Evolutionary conservation across 768 basidiomycete genomes (phyloP).

Genomic region (Mycena latifolia): DNA sequence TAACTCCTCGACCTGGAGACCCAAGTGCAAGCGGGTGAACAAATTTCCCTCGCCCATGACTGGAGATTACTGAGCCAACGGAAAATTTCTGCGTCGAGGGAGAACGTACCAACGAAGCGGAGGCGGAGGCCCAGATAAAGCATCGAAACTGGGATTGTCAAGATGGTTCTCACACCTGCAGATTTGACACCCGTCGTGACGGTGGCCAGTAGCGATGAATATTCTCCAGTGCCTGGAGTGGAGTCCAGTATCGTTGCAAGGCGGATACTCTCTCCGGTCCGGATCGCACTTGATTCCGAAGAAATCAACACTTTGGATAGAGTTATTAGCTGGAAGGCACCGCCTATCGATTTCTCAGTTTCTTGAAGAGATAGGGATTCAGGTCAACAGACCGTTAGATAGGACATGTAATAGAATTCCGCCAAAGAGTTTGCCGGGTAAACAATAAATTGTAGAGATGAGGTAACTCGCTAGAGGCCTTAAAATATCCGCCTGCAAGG

Average conservation of each 20-base stretch:
- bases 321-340: constrained; percentile 6
- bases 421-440: neutral
- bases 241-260: constrained; percentile 6
- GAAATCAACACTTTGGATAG: constrained; percentile 2
- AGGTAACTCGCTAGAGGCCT: constrained; percentile 2
- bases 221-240: constrained; percentile 9
- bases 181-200: constrained; percentile 3
- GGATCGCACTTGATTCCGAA: no score
- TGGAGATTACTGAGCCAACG: neutral
- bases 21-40: neutral
- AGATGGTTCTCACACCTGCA: constrained; percentile 2
- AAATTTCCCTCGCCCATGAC: neutral
- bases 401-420: constrained; percentile 13
- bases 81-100: neutral
- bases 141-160: constrained; percentile 5
- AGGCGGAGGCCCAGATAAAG: constrained; percentile 2
- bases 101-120: neutral
- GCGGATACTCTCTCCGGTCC: neutral
- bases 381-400: neutral
- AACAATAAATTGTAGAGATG: neutral
- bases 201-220: constrained; percentile 2
- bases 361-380: no score
- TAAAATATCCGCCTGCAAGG: neutral
- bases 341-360: neutral
- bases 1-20: neutral